Base-by-base conservation (phyloP, 345 rosid genomes). In the Boechera divaricarpa region DNA sequence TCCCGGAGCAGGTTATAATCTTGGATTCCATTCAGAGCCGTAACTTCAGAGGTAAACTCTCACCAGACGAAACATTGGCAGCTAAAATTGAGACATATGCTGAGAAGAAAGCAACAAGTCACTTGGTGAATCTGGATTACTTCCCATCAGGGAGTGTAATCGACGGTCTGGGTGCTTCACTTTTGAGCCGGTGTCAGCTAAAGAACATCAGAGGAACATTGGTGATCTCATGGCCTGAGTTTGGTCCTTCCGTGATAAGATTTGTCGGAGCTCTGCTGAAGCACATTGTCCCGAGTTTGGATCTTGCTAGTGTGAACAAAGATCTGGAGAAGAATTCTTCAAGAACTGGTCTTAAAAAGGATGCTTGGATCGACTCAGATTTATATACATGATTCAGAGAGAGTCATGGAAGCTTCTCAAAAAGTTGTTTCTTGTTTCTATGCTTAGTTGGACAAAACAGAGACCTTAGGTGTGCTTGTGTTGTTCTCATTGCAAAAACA, bases 81-180 rank as follows among this genome's bases (percentile, higher is more conserved):
- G 86, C 87, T 77, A 94, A 94, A 89, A 84, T 94, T 72, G 98
- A 94, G 86, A 89, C 98, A 41, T 80, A 83, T 0, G 67, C 80
- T 2, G 95, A 88, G 86, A 86, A 91, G 77, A 85, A 80, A 58
- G 83, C 63, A 24, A 52, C 33, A 16, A 74, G 26, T 42, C 83
- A 64, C 39, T 29, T 45, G 26, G 81, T 84, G 59, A 88, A 79
- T 68, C 70, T 95, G 5, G 92, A 89, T 62, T 86, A 92, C 84
- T 91, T 88, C 52, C 98, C 99, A 44, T 92, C 98, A 5, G 98
- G 96, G 38, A 95, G 99, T 77, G 76, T 91, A 79, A 73, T 89
- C 8, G 97, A 95, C 56, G 98, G 99, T 76, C 70, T 92, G 63
- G 86, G 90, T 59, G 96, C 99, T 81, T 90, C 98, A 3, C 75